Base-by-base conservation (phyloP, 2,329 filamentous ascomycete species). In the Sarocladium strictum region DNA sequence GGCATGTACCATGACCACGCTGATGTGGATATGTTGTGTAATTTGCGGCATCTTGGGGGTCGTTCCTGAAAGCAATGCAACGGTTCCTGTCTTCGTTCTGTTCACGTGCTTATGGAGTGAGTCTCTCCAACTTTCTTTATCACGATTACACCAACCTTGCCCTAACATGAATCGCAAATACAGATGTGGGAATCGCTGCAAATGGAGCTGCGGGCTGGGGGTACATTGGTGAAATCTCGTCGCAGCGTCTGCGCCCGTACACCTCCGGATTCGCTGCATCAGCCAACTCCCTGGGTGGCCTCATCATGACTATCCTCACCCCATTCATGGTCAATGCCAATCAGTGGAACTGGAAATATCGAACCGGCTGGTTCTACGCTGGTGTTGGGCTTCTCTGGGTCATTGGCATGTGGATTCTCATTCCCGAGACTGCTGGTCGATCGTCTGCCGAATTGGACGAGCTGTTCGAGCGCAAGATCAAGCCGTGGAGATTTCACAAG, bases 181-280 rank as follows among this genome's bases (percentile, higher is more conserved):
- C 35, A 63, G 60, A 64, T 37, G 59, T 63, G 14, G 64, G 61
- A 2, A 54, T 64, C 40, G 62, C 59, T 3, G 58, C 61, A 7
- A 65, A 62, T 49, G 61, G 60, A 3, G 63, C 62, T 1, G 61
- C 62, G 1, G 63, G 63, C 9, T 67, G 62, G 61, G 64, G 62
- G 6, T 64, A 64, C 54, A 62, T 66, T 43, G 65, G 61, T 24
- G 65, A 67, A 54, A 65, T 66, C 14, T 65, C 65, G 2, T 64
- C 64, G 1, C 61, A 64, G 54, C 61, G 63, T 14, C 58, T 65
- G 19, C 59, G 62, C 2, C 58, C 60, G 2, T 60, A 61, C 47
- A 63, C 62, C 2, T 58, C 60, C 4, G 60, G 61, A 0, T 60
- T 62, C 26, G 43, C 43, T 7, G 43, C 43, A 23, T 49, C 43